Percentiles rank a stretch among this genome's conserved stretches.
Conservation (phyloP, 73 alveolate species). For the Tetrahymena malaccensis region DNA sequence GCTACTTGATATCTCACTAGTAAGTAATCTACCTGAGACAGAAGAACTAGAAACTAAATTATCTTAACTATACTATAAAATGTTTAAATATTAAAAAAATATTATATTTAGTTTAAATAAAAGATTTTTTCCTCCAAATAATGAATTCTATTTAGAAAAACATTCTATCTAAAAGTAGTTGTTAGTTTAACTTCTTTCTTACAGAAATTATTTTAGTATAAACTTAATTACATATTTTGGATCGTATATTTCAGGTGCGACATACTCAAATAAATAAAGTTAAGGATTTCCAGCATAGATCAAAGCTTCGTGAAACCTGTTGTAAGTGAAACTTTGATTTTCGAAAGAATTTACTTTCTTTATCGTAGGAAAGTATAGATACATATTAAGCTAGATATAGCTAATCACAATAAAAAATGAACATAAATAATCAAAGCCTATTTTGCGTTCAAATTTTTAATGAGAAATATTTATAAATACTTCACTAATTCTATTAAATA, state of each 20-base stretch:
- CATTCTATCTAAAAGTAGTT: not conserved
- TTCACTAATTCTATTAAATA: not conserved
- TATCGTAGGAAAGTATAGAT: not conserved
- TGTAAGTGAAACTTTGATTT: not conserved
- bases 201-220: not conserved
- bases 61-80: not conserved
- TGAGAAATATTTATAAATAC: not conserved
- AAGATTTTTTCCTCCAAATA: too few relatives aligned
- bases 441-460: not conserved
- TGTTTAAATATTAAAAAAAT: too few relatives aligned
- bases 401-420: not conserved
- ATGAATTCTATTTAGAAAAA: too few relatives aligned
- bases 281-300: not conserved
- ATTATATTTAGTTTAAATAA: too few relatives aligned
- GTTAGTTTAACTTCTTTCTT: too few relatives aligned
- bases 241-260: not conserved
- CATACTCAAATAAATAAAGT: not conserved
- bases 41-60: too few relatives aligned
- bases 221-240: not conserved
- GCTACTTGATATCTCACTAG: not conserved
- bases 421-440: not conserved
- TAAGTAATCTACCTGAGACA: not conserved
- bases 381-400: not conserved
- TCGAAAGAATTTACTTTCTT: not conserved
- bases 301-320: not conserved